phyloP scores from a whole-genome alignment of 1,284 basidiomycete species.

The Mycosarcoma maydis region DNA sequence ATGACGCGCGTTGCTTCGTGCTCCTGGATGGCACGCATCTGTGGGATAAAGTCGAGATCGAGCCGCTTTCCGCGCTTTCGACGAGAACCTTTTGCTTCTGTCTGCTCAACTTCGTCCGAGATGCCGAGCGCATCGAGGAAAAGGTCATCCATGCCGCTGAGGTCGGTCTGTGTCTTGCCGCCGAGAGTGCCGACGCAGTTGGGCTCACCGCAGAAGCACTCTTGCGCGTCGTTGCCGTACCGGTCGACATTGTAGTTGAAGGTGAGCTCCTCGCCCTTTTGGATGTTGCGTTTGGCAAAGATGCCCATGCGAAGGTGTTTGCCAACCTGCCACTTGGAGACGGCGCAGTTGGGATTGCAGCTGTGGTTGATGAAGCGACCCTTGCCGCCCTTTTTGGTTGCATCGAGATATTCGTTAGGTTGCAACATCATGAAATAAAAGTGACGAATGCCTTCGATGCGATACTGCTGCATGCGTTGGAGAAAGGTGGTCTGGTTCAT shows the following conservation, averaged over 20 bases:
- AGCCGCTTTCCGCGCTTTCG: slow-evolving; percentile 91
- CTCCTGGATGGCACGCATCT: slow-evolving; percentile 77
- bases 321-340: slow-evolving; percentile 98
- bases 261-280: slow-evolving; percentile 89
- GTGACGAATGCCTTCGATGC: slow-evolving; percentile 89
- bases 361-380: slow-evolving; percentile 98
- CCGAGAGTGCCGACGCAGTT: slow-evolving; percentile 97
- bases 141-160: slow-evolving; percentile 90
- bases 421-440: slow-evolving; percentile 99
- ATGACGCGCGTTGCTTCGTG: slow-evolving; percentile 90
- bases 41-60: slow-evolving; percentile 84
- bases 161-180: slow-evolving; percentile 97
- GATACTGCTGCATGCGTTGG: slow-evolving; percentile 93
- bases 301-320: slow-evolving; percentile 95
- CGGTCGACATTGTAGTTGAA: slow-evolving; percentile 99
- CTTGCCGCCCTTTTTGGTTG: slow-evolving; percentile 94
- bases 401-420: slow-evolving; percentile 98
- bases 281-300: slow-evolving; percentile 86
- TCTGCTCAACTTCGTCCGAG: slow-evolving; percentile 83
- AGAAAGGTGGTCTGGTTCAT: slow-evolving; percentile 86
- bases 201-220: slow-evolving; percentile 93
- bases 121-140: slow-evolving; percentile 98
- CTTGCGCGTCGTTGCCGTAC: slow-evolving; percentile 95
- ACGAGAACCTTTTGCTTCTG: slow-evolving; percentile 83
- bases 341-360: slow-evolving; percentile 96